These are phyloP conservation scores for Cladophialophora exuberans DNA, from an alignment of 2,329 filamentous ascomycete species.

Conservation along the genomic window DNA sequence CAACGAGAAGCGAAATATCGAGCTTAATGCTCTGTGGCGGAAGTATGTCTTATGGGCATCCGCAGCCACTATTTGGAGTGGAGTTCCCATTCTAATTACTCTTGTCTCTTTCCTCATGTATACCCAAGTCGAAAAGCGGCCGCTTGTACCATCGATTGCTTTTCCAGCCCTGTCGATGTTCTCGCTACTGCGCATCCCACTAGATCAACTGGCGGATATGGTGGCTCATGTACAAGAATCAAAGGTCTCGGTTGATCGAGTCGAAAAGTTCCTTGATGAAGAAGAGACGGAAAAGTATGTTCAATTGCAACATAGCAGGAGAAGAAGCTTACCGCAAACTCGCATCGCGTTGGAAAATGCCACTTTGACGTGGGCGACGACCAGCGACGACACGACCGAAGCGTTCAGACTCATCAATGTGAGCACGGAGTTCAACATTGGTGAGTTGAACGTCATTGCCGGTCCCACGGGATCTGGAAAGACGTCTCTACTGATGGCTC, in stretches of 20 bases:
- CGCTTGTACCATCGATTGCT: slow-evolving; percentile 85
- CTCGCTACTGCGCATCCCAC: slow-evolving; percentile 85
- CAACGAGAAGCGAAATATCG: slow-evolving; percentile 80
- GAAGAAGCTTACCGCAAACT: slow-evolving; percentile 69
- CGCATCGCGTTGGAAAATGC: slow-evolving; percentile 83
- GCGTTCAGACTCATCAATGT: slow-evolving; percentile 83
- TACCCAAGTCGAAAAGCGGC: slow-evolving; percentile 85
- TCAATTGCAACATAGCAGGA: slow-evolving; percentile 73
- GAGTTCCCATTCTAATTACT: slow-evolving; percentile 90
- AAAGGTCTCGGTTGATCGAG: slow-evolving; percentile 94
- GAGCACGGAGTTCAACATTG: slow-evolving; percentile 79
- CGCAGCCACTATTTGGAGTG: slow-evolving; percentile 95
- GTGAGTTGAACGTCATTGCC: slow-evolving; percentile 87
- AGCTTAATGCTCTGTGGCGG: slow-evolving; percentile 76
- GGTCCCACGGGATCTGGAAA: slow-evolving; percentile 95
- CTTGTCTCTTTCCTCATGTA: slow-evolving; percentile 96
- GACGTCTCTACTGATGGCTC: slow-evolving; percentile 91
- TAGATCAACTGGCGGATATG: slow-evolving; percentile 98
- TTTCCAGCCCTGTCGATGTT: slow-evolving; percentile 97
- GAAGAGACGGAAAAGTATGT: slow-evolving; percentile 95
- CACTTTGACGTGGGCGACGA: slow-evolving; percentile 85
- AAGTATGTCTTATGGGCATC: slow-evolving; percentile 90
- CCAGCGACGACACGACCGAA: slow-evolving; percentile 62
- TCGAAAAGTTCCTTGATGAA: slow-evolving; percentile 90
- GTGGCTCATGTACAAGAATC: slow-evolving; percentile 97